Evolutionary conservation across 352 stramenopile genomes (phyloP).

Genomic region (Phytophthora meadii): DNA sequence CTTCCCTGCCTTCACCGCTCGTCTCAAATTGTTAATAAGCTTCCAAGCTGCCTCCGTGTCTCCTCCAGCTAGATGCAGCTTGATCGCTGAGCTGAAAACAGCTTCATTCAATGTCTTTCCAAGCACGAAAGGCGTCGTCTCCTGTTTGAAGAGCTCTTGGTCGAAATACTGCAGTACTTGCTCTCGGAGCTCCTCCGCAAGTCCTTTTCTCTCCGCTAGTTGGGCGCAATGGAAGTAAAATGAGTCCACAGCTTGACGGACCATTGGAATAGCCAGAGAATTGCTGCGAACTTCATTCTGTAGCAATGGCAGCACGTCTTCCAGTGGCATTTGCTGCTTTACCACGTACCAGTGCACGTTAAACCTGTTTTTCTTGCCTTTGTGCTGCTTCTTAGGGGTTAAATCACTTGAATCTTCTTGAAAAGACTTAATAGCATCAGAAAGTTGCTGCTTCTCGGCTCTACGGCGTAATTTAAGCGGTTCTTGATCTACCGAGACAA

Average conservation of each 20-base stretch:
- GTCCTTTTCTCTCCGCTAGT: constrained; percentile 32
- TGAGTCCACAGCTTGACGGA: constrained; percentile 65
- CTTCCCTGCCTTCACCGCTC: constrained; percentile 13
- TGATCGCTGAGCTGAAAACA: constrained; percentile 62
- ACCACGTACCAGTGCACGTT: constrained; percentile 65
- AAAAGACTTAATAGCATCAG: background rate
- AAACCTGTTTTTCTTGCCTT: constrained; percentile 12
- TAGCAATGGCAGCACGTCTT: constrained; percentile 59
- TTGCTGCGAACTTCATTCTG: constrained; percentile 46
- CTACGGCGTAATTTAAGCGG: constrained; percentile 15
- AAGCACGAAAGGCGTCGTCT: constrained; percentile 41
- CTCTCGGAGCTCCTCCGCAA: constrained; percentile 38
- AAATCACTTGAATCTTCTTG: background rate
- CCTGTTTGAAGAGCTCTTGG: constrained; percentile 45
- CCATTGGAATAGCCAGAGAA: constrained; percentile 29
- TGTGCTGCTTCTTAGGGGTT: constrained; percentile 1
- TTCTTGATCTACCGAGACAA: background rate
- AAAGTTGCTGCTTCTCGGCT: constrained; percentile 16
- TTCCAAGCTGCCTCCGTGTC: constrained; percentile 58
- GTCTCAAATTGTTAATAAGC: constrained; percentile 51
- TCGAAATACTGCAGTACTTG: constrained; percentile 64
- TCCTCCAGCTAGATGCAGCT: constrained; percentile 49
- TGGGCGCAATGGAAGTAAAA: constrained; percentile 85
- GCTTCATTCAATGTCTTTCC: constrained; percentile 71
- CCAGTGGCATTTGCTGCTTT: constrained; percentile 53